These are phyloP conservation scores for Elaeis oleifera DNA, from an alignment of 202 grass and related monocot species.

Conservation along the genomic window DNA sequence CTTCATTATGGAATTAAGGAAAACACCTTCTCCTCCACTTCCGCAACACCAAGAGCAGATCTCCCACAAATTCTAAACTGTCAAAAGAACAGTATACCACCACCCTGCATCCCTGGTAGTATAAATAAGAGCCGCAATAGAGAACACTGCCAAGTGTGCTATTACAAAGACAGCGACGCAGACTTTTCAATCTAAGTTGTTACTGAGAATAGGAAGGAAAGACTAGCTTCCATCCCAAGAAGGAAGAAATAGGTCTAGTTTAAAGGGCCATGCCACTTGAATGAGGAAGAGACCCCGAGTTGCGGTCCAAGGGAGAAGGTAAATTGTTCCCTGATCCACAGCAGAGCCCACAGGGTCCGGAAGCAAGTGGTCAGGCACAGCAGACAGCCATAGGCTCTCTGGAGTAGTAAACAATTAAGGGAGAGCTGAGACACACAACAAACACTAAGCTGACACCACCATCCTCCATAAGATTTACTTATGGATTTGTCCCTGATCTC, in stretches of 20 bases:
- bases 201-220: not conserved
- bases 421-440: constrained; percentile 40
- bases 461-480: constrained; percentile 32
- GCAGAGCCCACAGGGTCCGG: constrained; percentile 34
- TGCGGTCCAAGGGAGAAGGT: constrained; percentile 5
- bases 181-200: constrained; percentile 13
- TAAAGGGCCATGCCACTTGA: constrained; percentile 1
- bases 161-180: constrained; percentile 3
- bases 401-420: constrained; percentile 47
- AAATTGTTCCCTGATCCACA: constrained; percentile 28
- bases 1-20: constrained; percentile 57
- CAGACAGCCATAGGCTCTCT: constrained; percentile 36
- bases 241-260: constrained; percentile 6
- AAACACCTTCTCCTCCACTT: not conserved
- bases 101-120: constrained; percentile 4
- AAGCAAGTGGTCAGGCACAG: constrained; percentile 31
- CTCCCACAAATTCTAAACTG: not conserved
- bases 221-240: no score
- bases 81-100: not conserved
- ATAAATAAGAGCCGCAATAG: constrained; percentile 15
- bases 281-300: not conserved
- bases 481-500: constrained; percentile 41
- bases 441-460: constrained; percentile 66
- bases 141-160: constrained; percentile 18
- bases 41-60: constrained; percentile 9